A percentile compares a stretch with the other conserved stretches of the same genome.
Evolutionary conservation across 192 early-diverging fungal genomes (phyloP).

Genomic region (Rhizophagus prolifer): DNA sequence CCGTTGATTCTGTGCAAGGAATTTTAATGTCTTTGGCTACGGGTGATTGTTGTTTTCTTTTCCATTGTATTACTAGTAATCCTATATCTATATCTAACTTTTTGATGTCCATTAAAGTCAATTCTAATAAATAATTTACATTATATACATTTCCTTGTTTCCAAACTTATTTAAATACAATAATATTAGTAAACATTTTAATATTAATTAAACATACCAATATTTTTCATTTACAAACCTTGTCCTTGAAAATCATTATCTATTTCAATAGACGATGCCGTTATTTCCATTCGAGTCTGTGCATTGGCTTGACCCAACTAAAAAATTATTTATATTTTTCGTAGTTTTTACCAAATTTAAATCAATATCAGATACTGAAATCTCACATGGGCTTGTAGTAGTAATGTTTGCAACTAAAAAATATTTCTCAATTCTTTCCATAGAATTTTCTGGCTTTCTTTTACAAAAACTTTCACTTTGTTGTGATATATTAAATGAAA

Average conservation of each 20-base stretch:
- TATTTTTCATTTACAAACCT: constrained; percentile 18
- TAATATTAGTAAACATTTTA: neutral
- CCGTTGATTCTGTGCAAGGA: constrained; percentile 2
- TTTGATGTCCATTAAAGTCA: constrained; percentile 34
- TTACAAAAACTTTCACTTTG: constrained; percentile 7
- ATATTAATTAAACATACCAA: constrained; percentile 5
- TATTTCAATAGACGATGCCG: constrained; percentile 23
- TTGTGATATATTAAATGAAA: constrained; percentile 41
- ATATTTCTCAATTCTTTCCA: constrained; percentile 35
- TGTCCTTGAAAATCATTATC: constrained; percentile 7
- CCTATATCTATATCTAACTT: constrained; percentile 24
- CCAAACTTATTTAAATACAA: constrained; percentile 43
- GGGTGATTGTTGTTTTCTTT: neutral
- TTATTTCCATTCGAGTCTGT: constrained; percentile 15
- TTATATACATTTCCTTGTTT: constrained; percentile 48
- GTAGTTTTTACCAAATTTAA: constrained; percentile 23
- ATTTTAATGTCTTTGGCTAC: neutral
- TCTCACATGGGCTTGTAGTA: constrained; percentile 47
- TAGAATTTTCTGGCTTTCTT: constrained; percentile 20
- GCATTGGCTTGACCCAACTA: constrained; percentile 9
- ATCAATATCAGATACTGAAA: constrained; percentile 48
- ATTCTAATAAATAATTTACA: constrained; percentile 41
- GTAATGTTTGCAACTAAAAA: constrained; percentile 39
- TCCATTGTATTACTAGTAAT: constrained; percentile 23
- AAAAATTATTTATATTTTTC: neutral